Conservation (phyloP, 1,139 yeast species). For the Hyphopichia buzzinii region DNA sequence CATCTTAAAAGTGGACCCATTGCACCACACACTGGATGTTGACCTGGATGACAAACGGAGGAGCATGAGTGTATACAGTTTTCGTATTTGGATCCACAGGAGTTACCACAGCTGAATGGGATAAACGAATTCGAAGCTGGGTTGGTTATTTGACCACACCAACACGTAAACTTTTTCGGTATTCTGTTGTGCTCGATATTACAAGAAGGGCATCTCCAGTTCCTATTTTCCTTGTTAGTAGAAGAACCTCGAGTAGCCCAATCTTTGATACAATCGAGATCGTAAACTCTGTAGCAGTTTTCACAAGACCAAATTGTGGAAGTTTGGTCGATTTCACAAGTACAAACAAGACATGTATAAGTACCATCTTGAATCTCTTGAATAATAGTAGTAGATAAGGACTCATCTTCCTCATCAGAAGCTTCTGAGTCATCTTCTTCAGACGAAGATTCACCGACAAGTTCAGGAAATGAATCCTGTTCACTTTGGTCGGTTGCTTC, state of each 20-base stretch:
- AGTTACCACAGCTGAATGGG: slow-evolving; percentile 90
- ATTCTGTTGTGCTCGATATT: slow-evolving; percentile 51
- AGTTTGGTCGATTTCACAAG: slow-evolving; percentile 69
- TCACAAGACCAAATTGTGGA: slow-evolving; percentile 75
- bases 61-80: slow-evolving; percentile 77
- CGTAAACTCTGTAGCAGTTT: slow-evolving; percentile 75
- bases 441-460: slow-evolving; percentile 7
- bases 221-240: slow-evolving; percentile 44
- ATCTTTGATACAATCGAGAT: slow-evolving; percentile 71
- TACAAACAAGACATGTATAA: slow-evolving; percentile 80
- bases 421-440: slow-evolving; percentile 3
- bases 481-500: too few species aligned
- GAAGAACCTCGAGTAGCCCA: slow-evolving; percentile 82
- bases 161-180: slow-evolving; percentile 71
- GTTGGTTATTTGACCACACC: slow-evolving; percentile 82
- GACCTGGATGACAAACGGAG: slow-evolving; percentile 83
- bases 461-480: not conserved
- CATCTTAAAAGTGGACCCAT: slow-evolving; percentile 70
- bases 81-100: slow-evolving; percentile 57
- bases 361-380: slow-evolving; percentile 64
- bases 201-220: slow-evolving; percentile 92
- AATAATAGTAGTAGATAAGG: slow-evolving; percentile 38
- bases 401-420: slow-evolving; percentile 16
- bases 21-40: slow-evolving; percentile 81
- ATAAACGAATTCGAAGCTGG: slow-evolving; percentile 58